A percentile compares a stretch with the other conserved stretches of the same genome.
phyloP scores from a whole-genome alignment of 495 filamentous ascomycete species.

The Corynascus novoguineensis region DNA sequence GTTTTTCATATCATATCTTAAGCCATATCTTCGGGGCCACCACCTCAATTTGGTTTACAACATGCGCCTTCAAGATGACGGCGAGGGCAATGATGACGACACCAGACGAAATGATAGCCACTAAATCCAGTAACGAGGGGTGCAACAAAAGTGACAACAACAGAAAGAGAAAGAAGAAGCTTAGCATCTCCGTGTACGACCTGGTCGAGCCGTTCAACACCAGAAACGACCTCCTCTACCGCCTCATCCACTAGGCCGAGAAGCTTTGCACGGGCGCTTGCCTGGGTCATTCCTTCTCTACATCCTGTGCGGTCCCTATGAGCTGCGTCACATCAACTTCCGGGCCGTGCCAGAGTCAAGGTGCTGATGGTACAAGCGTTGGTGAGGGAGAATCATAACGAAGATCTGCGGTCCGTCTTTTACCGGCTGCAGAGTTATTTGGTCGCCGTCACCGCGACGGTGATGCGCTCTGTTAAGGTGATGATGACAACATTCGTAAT shows the following conservation, averaged over 20 bases:
- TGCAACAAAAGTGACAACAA: no score
- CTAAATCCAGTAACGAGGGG: no score
- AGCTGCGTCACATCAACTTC: background rate
- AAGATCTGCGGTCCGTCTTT: background rate
- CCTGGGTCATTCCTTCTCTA: background rate
- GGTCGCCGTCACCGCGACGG: background rate
- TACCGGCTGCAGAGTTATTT: background rate
- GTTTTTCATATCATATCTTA: no score
- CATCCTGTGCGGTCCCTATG: background rate
- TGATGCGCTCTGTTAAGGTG: no score
- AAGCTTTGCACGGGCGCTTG: background rate
- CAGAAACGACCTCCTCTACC: background rate
- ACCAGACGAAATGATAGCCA: no score
- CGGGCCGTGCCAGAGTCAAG: background rate
- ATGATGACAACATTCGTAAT: no score
- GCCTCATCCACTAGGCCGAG: background rate
- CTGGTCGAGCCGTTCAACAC: background rate
- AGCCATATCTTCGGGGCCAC: background rate
- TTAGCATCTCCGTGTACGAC: background rate
- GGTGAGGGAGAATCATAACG: background rate
- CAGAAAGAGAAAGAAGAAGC: no score
- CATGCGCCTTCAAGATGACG: no score
- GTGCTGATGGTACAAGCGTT: background rate
- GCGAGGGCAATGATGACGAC: no score
- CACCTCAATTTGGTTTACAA: constrained; percentile 9